Evolutionary conservation across 1,139 yeast genomes (phyloP).

Genomic region (Taphrina pruni): DNA sequence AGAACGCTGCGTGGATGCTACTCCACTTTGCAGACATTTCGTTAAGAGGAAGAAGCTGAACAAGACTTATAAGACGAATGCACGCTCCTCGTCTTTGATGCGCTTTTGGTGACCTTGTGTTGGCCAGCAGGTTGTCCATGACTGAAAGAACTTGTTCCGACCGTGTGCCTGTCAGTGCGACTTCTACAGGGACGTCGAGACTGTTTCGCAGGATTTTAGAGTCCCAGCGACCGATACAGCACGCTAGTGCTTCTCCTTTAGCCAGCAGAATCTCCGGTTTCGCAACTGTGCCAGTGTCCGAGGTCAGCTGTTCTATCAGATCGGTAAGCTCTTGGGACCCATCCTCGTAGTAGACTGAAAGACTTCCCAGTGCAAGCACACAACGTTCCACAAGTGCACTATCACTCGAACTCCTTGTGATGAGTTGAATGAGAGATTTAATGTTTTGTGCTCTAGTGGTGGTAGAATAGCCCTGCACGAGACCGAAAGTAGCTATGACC

Average conservation of each 20-base stretch:
- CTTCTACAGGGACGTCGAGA: slow-evolving; percentile 57
- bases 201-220: slow-evolving; percentile 62
- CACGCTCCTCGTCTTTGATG: slow-evolving; percentile 63
- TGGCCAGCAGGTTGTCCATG: slow-evolving; percentile 2
- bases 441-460: neutral
- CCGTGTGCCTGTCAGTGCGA: neutral
- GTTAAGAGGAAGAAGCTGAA: slow-evolving; percentile 70
- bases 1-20: slow-evolving; percentile 70
- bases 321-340: neutral
- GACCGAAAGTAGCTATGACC: neutral
- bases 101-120: slow-evolving; percentile 25
- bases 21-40: slow-evolving; percentile 58
- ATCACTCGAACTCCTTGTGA: neutral
- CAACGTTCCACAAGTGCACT: slow-evolving; percentile 3
- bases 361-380: slow-evolving; percentile 2
- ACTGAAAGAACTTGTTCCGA: neutral
- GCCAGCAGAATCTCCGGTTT: slow-evolving; percentile 54
- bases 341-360: neutral
- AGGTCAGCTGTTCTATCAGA: neutral
- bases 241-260: slow-evolving; percentile 81
- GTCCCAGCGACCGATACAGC: slow-evolving; percentile 77
- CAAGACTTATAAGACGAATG: slow-evolving; percentile 81
- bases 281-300: neutral
- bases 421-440: neutral
- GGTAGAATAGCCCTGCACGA: neutral